A percentile compares a stretch with the other conserved stretches of the same genome.
Conservation (phyloP, 2,329 filamentous ascomycete species). For the Epichloe baconii region DNA sequence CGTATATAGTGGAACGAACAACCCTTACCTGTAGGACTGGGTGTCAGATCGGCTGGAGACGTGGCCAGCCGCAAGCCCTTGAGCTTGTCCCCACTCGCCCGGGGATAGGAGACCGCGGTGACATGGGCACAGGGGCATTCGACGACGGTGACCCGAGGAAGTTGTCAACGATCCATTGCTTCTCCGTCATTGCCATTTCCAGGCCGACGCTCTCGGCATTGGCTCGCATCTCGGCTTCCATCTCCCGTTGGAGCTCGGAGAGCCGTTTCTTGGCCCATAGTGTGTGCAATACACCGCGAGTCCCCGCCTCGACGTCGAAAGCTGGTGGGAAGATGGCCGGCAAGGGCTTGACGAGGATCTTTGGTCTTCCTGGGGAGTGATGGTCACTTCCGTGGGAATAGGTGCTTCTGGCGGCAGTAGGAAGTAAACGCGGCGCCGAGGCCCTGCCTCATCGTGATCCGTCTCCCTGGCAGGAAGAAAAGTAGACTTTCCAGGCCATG, state of each 20-base stretch:
- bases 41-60: slow-evolving; percentile 48
- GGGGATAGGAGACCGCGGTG: slow-evolving; percentile 52
- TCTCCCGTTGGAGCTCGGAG: slow-evolving; percentile 62
- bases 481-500: slow-evolving; percentile 69
- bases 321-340: slow-evolving; percentile 77
- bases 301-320: slow-evolving; percentile 56
- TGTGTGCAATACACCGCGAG: slow-evolving; percentile 75
- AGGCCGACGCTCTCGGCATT: slow-evolving; percentile 75
- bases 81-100: slow-evolving; percentile 64
- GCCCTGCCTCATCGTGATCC: slow-evolving; percentile 18
- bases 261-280: slow-evolving; percentile 81
- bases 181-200: slow-evolving; percentile 73
- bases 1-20: neutral
- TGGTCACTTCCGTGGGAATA: slow-evolving; percentile 59
- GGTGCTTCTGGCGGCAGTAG: slow-evolving; percentile 59
- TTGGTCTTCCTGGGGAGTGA: slow-evolving; percentile 33
- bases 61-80: slow-evolving; percentile 69
- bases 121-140: slow-evolving; percentile 21
- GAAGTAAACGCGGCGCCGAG: slow-evolving; percentile 60
- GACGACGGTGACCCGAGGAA: slow-evolving; percentile 34
- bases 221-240: slow-evolving; percentile 54
- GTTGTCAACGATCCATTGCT: slow-evolving; percentile 71
- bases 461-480: slow-evolving; percentile 47
- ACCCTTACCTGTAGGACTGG: slow-evolving; percentile 36
- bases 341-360: slow-evolving; percentile 58